Conservation (phyloP, 2,329 filamentous ascomycete species). For the Celoporthe dispersa region DNA sequence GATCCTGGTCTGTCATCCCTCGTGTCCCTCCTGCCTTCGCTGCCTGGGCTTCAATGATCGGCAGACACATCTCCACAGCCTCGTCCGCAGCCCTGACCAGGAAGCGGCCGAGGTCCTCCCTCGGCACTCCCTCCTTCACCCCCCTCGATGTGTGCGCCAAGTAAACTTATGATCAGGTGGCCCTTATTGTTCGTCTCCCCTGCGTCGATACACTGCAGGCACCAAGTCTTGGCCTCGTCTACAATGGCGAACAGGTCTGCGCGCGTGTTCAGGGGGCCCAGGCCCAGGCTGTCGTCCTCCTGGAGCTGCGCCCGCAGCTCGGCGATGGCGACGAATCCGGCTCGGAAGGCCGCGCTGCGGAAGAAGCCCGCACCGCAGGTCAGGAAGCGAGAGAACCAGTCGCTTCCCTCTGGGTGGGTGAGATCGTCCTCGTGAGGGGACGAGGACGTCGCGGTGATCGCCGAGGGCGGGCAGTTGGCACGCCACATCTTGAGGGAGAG, state of each 20-base stretch:
- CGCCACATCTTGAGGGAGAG: slow-evolving; percentile 39
- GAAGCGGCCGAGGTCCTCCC: slow-evolving; percentile 38
- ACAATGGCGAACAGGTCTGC: slow-evolving; percentile 41
- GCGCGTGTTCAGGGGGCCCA: slow-evolving; percentile 37
- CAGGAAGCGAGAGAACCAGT: slow-evolving; percentile 45
- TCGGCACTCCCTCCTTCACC: slow-evolving; percentile 37
- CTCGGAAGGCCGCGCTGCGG: slow-evolving; percentile 46
- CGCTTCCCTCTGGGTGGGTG: slow-evolving; percentile 1
- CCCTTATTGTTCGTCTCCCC: slow-evolving; percentile 52
- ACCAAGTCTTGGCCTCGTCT: slow-evolving; percentile 38
- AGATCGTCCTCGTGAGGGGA: background rate
- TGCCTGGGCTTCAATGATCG: slow-evolving; percentile 41
- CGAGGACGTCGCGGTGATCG: background rate
- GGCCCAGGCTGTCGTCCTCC: slow-evolving; percentile 40
- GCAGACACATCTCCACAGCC: slow-evolving; percentile 37
- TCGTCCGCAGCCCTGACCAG: slow-evolving; percentile 37
- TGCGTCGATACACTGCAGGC: slow-evolving; percentile 41
- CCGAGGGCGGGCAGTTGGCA: slow-evolving; percentile 28
- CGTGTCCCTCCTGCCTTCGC: slow-evolving; percentile 25
- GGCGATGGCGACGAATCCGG: slow-evolving; percentile 47
- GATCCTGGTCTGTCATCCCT: slow-evolving; percentile 13
- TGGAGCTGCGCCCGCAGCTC: slow-evolving; percentile 52
- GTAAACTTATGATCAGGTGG: slow-evolving; percentile 40
- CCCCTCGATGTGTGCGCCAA: slow-evolving; percentile 44
- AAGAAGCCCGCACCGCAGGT: slow-evolving; percentile 49